phyloP scores from a whole-genome alignment of 768 basidiomycete genomes.

The Coprinopsis cinerea region DNA sequence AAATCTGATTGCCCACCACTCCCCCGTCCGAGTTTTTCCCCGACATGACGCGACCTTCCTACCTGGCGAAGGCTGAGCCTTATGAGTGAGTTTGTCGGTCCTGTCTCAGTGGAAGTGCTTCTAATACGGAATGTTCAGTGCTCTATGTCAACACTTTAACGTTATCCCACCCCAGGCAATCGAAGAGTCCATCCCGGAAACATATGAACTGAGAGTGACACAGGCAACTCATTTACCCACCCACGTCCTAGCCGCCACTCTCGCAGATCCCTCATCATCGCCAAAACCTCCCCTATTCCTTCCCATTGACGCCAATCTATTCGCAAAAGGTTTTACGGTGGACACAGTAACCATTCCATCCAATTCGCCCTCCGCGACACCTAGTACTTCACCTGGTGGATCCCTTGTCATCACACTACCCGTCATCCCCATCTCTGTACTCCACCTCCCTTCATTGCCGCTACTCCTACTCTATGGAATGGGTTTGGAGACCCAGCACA shows the following conservation, averaged over 20 bases:
- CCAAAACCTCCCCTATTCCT: constrained; percentile 35
- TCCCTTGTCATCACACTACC: constrained; percentile 43
- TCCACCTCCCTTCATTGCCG: constrained; percentile 49
- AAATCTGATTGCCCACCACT: constrained; percentile 1
- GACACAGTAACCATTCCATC: too few relatives aligned
- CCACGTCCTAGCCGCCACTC: constrained; percentile 47
- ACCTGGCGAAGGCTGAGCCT: constrained; percentile 26
- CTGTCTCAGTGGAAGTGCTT: not conserved
- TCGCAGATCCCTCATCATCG: constrained; percentile 20
- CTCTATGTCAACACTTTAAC: constrained; percentile 41
- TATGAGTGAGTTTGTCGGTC: constrained; percentile 25
- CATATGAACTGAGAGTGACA: constrained; percentile 40
- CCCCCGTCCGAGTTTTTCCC: not conserved
- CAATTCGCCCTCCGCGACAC: constrained; percentile 27
- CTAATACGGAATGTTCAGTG: constrained; percentile 22
- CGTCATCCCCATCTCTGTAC: constrained; percentile 42
- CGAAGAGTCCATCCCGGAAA: constrained; percentile 29
- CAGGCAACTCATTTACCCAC: constrained; percentile 46
- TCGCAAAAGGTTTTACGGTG: constrained; percentile 32
- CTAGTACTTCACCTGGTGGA: constrained; percentile 15
- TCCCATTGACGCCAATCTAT: constrained; percentile 47
- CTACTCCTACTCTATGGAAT: constrained; percentile 56
- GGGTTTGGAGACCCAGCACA: constrained; percentile 42
- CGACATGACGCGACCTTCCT: constrained; percentile 28
- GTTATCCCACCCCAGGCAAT: constrained; percentile 21